phyloP scores from a whole-genome alignment of 176 grass and related monocot species.

The Metroxylon sagu region DNA sequence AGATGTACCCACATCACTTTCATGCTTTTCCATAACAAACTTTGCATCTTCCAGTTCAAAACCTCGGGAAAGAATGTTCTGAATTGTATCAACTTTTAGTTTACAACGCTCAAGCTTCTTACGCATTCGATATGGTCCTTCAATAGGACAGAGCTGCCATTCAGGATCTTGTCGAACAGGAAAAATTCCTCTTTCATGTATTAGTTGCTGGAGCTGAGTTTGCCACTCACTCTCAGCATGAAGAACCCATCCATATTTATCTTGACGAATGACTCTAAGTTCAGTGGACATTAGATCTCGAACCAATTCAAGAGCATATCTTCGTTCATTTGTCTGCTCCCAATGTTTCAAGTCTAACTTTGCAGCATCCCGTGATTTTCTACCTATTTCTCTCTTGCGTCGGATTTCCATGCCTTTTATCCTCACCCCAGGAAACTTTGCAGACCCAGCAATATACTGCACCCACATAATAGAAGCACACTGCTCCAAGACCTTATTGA shows the following conservation, averaged over 20 bases:
- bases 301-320: conserved; percentile 70
- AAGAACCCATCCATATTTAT: conserved; percentile 98
- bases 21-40: conserved; percentile 38
- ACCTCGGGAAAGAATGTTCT: conserved; percentile 53
- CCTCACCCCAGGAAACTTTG: conserved; percentile 96
- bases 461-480: conserved; percentile 93
- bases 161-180: conserved; percentile 60
- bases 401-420: conserved; percentile 96
- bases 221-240: conserved; percentile 99
- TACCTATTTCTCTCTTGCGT: conserved; percentile 89
- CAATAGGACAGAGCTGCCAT: conserved; percentile 83
- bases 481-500: conserved; percentile 85
- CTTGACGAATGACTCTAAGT: conserved; percentile 86
- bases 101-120: conserved; percentile 91
- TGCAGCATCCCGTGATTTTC: conserved; percentile 61
- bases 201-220: conserved; percentile 81
- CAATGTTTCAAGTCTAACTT: conserved; percentile 69
- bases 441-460: conserved; percentile 73
- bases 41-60: conserved; percentile 47
- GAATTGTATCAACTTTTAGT: conserved; percentile 92
- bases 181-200: conserved; percentile 95
- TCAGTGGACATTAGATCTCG: conserved; percentile 93
- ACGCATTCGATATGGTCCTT: conserved; percentile 97
- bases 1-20: conserved; percentile 43
- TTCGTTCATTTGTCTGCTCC: conserved; percentile 82